Conservation (phyloP, 2,329 filamentous ascomycete genomes). For the Pseudocercospora fijiensis region DNA sequence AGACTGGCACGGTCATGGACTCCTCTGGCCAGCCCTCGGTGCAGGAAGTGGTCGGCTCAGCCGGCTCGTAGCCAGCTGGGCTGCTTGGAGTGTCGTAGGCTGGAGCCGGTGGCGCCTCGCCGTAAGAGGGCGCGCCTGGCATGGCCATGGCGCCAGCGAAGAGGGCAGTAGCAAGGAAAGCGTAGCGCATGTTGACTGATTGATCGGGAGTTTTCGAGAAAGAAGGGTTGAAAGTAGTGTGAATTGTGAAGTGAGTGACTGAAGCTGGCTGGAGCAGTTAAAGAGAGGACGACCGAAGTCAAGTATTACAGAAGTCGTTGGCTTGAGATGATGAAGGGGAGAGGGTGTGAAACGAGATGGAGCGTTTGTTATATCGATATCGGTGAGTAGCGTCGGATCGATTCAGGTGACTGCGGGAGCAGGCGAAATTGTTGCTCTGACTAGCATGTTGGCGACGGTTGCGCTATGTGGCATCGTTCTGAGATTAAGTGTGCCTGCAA, state of each 20-base stretch:
- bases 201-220: slow-evolving; percentile 10
- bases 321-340: slow-evolving; percentile 18
- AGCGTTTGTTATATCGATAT: slow-evolving; percentile 17
- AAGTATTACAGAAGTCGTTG: slow-evolving; percentile 21
- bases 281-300: slow-evolving; percentile 30
- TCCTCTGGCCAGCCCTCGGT: neutral
- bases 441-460: slow-evolving; percentile 20
- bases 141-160: slow-evolving; percentile 24
- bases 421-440: slow-evolving; percentile 26
- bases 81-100: neutral
- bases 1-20: neutral
- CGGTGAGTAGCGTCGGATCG: slow-evolving; percentile 13
- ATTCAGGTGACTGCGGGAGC: slow-evolving; percentile 20
- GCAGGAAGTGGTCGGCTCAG: neutral
- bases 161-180: slow-evolving; percentile 27
- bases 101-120: neutral
- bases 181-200: slow-evolving; percentile 26
- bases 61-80: neutral
- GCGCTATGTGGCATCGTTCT: slow-evolving; percentile 20
- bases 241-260: slow-evolving; percentile 21
- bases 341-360: slow-evolving; percentile 19
- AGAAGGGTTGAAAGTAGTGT: slow-evolving; percentile 14
- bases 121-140: slow-evolving; percentile 9
- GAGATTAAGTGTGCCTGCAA: slow-evolving; percentile 18
- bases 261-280: slow-evolving; percentile 15